These are phyloP conservation scores for Hypoxylon sp. DNA, from an alignment of 2,329 filamentous ascomycete species.

Conservation along the genomic window DNA sequence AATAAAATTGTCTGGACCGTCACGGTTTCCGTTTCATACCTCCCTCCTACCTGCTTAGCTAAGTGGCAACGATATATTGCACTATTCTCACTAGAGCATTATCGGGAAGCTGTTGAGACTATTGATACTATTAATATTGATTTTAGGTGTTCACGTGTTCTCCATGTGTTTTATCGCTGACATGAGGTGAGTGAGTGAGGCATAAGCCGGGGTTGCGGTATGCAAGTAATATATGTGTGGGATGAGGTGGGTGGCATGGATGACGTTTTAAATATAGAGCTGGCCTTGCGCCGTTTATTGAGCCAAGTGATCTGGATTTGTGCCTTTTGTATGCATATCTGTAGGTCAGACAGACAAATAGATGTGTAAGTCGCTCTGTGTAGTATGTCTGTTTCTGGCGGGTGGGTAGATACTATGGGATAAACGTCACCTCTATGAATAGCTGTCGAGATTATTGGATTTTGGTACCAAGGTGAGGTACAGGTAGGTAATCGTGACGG, in stretches of 20 bases:
- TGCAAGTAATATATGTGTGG: background rate
- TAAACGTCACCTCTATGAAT: background rate
- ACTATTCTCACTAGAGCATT: background rate
- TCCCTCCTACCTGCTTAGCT: background rate
- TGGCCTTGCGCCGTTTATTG: background rate
- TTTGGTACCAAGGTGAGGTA: too few relatives aligned
- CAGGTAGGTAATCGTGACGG: too few relatives aligned
- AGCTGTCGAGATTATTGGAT: background rate
- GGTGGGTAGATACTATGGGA: background rate
- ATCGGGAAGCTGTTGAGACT: background rate
- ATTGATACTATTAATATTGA: slow-evolving; percentile 13
- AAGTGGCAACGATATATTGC: background rate
- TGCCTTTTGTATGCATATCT: background rate
- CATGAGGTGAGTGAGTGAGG: background rate
- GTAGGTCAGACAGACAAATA: background rate
- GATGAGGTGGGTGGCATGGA: background rate
- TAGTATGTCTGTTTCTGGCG: background rate
- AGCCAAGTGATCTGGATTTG: background rate
- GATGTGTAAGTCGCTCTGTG: too few relatives aligned
- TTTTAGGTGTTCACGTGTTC: background rate
- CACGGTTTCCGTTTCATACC: background rate
- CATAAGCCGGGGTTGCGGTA: background rate
- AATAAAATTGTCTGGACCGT: background rate
- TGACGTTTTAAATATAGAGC: slow-evolving; percentile 19
- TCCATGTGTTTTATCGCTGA: slow-evolving; percentile 12